Evolutionary conservation across 441 rosid genomes (phyloP).

Genomic region (Erodium texanum): DNA sequence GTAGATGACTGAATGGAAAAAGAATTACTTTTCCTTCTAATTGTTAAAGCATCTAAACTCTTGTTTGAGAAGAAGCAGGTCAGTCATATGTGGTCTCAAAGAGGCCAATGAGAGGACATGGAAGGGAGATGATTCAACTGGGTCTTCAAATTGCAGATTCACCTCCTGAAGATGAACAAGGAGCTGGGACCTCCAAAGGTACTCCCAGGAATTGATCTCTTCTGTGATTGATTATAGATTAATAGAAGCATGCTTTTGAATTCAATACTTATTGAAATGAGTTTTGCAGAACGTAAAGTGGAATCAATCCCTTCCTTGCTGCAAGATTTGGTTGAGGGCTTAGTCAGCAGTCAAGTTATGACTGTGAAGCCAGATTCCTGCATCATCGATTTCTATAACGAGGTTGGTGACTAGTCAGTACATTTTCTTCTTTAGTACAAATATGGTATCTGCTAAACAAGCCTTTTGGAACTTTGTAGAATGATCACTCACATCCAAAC

Average conservation of each 20-base stretch:
- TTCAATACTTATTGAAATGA: not conserved
- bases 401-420: constrained; percentile 34
- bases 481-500: constrained; percentile 84
- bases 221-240: too few relatives aligned
- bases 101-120: constrained; percentile 83
- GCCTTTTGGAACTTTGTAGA: constrained; percentile 30
- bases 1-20: not conserved
- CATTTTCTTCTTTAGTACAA: constrained; percentile 8
- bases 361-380: constrained; percentile 73
- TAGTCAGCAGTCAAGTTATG: constrained; percentile 45
- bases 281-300: constrained; percentile 42
- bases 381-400: constrained; percentile 68
- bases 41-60: constrained; percentile 11
- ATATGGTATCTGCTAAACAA: not conserved
- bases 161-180: constrained; percentile 56
- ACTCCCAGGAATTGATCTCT: too few relatives aligned
- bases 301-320: constrained; percentile 69
- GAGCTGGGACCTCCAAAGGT: constrained; percentile 49
- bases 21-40: not conserved
- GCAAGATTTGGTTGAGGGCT: constrained; percentile 61
- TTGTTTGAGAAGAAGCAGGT: constrained; percentile 43
- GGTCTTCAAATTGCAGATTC: constrained; percentile 72
- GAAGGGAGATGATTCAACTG: constrained; percentile 86
- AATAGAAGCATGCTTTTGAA: not conserved
- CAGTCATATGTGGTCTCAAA: constrained; percentile 57